Evolutionary conservation across 2,329 filamentous ascomycete genomes (phyloP).

Genomic region (Calonectria pauciramosa): DNA sequence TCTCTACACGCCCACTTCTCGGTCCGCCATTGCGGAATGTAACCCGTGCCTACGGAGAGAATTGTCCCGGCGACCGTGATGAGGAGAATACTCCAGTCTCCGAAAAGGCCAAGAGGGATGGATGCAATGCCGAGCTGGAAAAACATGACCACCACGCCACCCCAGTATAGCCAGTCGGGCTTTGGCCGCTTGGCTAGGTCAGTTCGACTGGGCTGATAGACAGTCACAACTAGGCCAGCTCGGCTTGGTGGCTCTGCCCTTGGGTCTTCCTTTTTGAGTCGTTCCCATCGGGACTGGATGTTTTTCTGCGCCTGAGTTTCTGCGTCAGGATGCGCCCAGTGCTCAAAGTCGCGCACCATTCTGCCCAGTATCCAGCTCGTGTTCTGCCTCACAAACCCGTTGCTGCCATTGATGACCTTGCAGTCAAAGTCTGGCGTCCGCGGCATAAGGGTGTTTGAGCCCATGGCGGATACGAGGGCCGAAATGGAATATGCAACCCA

Average conservation of each 20-base stretch:
- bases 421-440: not conserved
- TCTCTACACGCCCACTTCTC: constrained; percentile 4
- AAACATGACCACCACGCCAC: not conserved
- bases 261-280: not conserved
- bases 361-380: not conserved
- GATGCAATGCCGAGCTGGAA: not conserved
- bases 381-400: not conserved
- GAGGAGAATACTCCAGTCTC: constrained; percentile 1
- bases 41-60: not conserved
- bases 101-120: not conserved
- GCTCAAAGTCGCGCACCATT: constrained; percentile 3
- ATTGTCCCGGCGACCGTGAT: not conserved
- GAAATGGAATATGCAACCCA: not conserved
- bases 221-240: not conserved
- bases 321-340: not conserved
- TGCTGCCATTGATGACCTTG: constrained; percentile 2
- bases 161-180: not conserved
- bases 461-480: not conserved
- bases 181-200: not conserved
- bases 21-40: not conserved
- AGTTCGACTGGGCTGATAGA: not conserved
- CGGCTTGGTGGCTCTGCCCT: not conserved
- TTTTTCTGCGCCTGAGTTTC: not conserved
- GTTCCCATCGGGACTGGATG: not conserved
- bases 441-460: not conserved